Evolutionary conservation across 768 basidiomycete genomes (phyloP), one percentile per base, ranked within the genome.

Genomic region (Lentinula sp.): DNA sequence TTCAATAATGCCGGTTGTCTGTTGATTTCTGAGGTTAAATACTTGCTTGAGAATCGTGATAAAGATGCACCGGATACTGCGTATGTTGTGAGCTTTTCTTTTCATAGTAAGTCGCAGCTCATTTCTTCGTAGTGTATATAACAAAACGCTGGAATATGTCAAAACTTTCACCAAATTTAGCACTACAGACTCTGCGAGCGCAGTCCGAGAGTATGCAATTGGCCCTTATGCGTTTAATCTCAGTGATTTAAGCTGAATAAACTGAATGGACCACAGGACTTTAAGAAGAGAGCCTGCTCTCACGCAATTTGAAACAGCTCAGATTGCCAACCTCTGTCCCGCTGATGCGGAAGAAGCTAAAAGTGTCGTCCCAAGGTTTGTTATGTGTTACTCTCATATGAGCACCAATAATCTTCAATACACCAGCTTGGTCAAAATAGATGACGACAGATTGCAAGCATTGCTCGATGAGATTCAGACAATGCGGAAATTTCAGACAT

Each of bases 1-100:
- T 95, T 95, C 76, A 92, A 92, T 76, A 92, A 93, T 64, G 90
- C 90, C 5, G 93, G 91, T 79, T 93, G 91, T 72, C 72, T 96
- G 69, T 81, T 94, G 67, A 93, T 95, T 62, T 93, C 92, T 1
- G 94, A 96, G 70, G 94, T 95, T 71, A 93, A 93, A 69, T 91
- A 94, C 70, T 76, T 96, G 52, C 78, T 96, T 33, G 91, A 93
- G 73, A 90, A 91, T 77, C 78, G 91, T 66, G 87, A 92, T 74
- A 90, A 93, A 73, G 89, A 91, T 67, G 89, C 90, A 2, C 92
- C 92, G 7, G 91, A 93, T 68, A 93, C 91, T 60, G 84, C 86
- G 93, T 93, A 69, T 62, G 87, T 77, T 16, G 12, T 36, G 6
- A 4, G 12, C 28, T 20, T 2, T 16, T 42, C 39, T 62, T 33